Evolutionary conservation across 2,329 filamentous ascomycete species (phyloP), one percentile per base, ranked within the genome.

Genomic region (Colletotrichum endophyticum): DNA sequence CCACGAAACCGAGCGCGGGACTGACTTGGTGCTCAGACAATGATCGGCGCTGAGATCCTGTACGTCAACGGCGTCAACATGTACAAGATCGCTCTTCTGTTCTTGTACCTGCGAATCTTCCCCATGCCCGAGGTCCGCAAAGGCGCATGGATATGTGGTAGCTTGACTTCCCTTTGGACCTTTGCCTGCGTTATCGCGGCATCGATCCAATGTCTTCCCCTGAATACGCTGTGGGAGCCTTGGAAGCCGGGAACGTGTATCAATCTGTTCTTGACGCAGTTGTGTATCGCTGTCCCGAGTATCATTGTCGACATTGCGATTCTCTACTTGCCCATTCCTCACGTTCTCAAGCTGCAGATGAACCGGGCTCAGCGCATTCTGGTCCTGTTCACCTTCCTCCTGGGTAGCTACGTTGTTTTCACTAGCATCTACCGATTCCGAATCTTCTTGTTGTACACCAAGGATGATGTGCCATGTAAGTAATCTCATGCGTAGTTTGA

Each of bases 71-170:
- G 74, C 49, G 74, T 76, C 57, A 76, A 76, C 22, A 59, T 76
- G 6, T 76, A 76, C 71, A 87, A 88, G 76, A 78, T 87, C 8
- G 85, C 86, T 2, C 78, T 88, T 12, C 77, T 87, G 6, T 81
- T 85, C 59, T 86, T 88, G 74, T 88, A 88, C 70, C 80, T 86
- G 6, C 81, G 84, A 32, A 85, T 88, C 66, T 88, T 88, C 44
- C 84, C 85, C 0, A 80, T 80, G 0, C 78, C 63, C 5, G 74
- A 61, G 1, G 83, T 86, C 19, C 81, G 82, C 11, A 76, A 53
- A 19, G 74, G 74, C 4, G 74, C 74, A 6, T 66, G 66, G 59
- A 76, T 76, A 15, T 76, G 74, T 6, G 74, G 74, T 13, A 70
- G 74, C 9, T 5, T 76, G 8, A 76, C 74, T 3, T 53, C 59